A percentile compares a stretch with the other conserved stretches of the same genome.
Conservation (phyloP, 805 yeast species). For the Blastobotrys chiropterorum region DNA sequence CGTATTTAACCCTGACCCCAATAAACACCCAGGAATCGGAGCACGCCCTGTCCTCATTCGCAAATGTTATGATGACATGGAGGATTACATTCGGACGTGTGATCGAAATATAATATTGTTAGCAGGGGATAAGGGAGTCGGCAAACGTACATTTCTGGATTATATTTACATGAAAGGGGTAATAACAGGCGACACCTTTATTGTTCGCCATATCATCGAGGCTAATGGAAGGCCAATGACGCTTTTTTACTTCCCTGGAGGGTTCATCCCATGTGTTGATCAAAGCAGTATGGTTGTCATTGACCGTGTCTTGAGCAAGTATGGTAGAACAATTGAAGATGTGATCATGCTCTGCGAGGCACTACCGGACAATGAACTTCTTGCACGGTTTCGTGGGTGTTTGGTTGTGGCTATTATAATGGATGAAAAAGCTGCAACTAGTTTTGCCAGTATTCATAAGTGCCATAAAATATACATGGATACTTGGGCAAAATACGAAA, state of each 20-base stretch:
- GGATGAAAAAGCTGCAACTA: neutral
- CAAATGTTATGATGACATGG: neutral
- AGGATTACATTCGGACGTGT: neutral
- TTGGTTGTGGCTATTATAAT: neutral
- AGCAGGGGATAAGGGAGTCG: neutral
- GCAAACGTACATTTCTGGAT: neutral
- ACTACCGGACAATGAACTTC: neutral
- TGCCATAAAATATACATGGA: neutral
- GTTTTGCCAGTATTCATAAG: neutral
- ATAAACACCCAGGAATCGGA: neutral
- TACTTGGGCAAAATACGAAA: neutral
- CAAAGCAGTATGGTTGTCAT: neutral
- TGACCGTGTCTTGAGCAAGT: neutral
- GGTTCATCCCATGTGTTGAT: neutral
- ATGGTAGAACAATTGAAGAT: neutral
- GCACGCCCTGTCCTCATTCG: neutral
- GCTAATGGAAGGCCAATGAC: neutral
- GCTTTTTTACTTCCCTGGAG: neutral
- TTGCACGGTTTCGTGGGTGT: neutral
- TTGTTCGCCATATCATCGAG: neutral
- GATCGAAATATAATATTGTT: neutral
- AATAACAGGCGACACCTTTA: neutral
- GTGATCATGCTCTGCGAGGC: neutral
- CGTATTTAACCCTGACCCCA: neutral
- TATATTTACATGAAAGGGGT: neutral